Conservation (phyloP, 2,329 filamentous ascomycete genomes). For the Orbilia blumenaviensis region DNA sequence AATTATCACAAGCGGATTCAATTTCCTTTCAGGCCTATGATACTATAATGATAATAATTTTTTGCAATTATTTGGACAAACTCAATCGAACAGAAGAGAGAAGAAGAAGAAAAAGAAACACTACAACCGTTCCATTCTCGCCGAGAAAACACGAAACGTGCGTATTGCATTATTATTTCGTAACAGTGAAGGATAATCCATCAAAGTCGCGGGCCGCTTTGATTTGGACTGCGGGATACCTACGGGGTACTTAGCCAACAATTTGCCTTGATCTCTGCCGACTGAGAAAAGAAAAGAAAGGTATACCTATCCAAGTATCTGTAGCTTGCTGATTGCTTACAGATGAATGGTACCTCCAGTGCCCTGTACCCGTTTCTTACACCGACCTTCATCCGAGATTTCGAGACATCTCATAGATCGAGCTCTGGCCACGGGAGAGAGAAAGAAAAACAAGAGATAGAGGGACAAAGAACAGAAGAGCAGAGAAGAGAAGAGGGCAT, state of each 20-base stretch:
- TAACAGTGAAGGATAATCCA: conserved; percentile 23
- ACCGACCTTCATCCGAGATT: conserved; percentile 28
- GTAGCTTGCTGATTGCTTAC: conserved; percentile 33
- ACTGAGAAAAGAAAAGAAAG: conserved; percentile 23
- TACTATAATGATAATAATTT: conserved; percentile 23
- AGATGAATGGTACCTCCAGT: conserved; percentile 7
- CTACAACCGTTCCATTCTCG: conserved; percentile 31
- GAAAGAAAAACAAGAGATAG: not conserved
- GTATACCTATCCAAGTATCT: conserved; percentile 14
- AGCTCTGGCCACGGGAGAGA: not conserved
- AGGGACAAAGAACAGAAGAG: no score
- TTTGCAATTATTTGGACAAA: not conserved
- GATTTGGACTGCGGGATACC: conserved; percentile 3
- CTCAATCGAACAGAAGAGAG: not conserved
- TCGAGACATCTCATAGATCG: conserved; percentile 6
- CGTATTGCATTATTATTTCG: conserved; percentile 36
- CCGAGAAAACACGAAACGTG: conserved; percentile 28
- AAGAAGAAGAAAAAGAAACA: conserved; percentile 5
- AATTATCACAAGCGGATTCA: conserved; percentile 44
- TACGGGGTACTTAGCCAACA: not conserved
- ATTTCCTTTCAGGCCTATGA: conserved; percentile 31
- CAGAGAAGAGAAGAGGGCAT: conserved; percentile 13
- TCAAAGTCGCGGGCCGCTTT: conserved; percentile 28
- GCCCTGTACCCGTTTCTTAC: conserved; percentile 9
- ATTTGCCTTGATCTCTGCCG: not conserved